Evolutionary conservation across 768 basidiomycete species (phyloP).

Genomic region (Tylopilus felleus): DNA sequence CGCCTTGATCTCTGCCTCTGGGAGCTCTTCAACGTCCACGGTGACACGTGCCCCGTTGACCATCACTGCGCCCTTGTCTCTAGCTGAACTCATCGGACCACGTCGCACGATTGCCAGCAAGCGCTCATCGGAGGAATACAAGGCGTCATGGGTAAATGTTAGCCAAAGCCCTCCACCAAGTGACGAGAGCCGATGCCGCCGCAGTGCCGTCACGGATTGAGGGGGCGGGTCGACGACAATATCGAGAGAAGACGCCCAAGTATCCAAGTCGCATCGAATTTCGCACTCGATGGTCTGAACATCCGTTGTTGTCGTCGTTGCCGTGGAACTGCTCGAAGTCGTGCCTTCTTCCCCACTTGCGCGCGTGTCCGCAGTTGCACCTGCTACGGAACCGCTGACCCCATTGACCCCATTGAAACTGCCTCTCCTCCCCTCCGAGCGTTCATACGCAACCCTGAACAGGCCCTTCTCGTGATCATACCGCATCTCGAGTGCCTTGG

Average conservation of each 20-base stretch:
- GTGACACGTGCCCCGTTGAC: constrained; percentile 83
- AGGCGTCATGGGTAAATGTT: constrained; percentile 81
- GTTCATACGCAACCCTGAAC: constrained; percentile 84
- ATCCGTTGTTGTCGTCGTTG: constrained; percentile 15
- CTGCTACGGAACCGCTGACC: constrained; percentile 2
- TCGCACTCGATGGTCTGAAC: constrained; percentile 78
- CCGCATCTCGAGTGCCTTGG: constrained; percentile 64
- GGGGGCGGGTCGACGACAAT: constrained; percentile 94
- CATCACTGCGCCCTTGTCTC: constrained; percentile 80
- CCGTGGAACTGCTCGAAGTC: not conserved
- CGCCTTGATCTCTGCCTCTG: constrained; percentile 81
- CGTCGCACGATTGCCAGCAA: constrained; percentile 71
- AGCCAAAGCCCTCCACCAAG: constrained; percentile 95
- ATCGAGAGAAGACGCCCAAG: constrained; percentile 80
- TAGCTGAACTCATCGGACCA: constrained; percentile 54
- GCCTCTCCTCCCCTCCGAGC: constrained; percentile 47
- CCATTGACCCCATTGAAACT: constrained; percentile 24
- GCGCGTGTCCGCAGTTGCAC: not conserved
- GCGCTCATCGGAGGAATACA: constrained; percentile 75
- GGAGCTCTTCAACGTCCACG: constrained; percentile 87
- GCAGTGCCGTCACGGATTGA: constrained; percentile 73
- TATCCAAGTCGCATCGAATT: constrained; percentile 87
- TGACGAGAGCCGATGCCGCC: constrained; percentile 79
- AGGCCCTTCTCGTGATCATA: constrained; percentile 86
- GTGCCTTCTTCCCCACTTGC: constrained; percentile 20